Base-by-base conservation (phyloP, 352 stramenopile species). In the Phytophthora lateralis region DNA sequence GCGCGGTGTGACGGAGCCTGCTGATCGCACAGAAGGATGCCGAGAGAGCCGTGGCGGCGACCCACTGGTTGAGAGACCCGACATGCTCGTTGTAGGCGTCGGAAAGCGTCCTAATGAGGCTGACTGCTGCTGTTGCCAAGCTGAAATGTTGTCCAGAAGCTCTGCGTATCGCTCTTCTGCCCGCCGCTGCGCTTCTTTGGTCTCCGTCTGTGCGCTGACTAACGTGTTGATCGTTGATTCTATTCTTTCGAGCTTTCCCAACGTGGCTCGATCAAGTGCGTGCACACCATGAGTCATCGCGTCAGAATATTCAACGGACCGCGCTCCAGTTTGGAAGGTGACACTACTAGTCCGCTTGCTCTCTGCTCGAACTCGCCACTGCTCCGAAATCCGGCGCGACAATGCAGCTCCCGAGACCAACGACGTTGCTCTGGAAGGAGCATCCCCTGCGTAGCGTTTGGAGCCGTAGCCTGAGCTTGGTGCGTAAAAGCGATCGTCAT, bases 201-300 rank as follows among this genome's bases (percentile, higher is more conserved):
- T 80, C 44, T 88, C 76, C 17, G 7, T 45, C 39, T 90, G 78
- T 4, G 55, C 42, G 10, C 44, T 60, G 32, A 75, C 39, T 12
- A 89, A 27, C 11, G 57, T 55, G 37, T 71, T 73, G 26, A 89
- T 71, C 12, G 63, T 76, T 5, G 63, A 56, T 54, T 90, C 76
- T 7, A 88, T 73, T 43, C 69, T 75, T 27, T 90, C 78, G 12
- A 90, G 38, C 49, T 85, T 88, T 8, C 50, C 56, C 3, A 51
- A 10, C 7, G 64, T 63, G 4, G 52, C 39, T 32, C 51, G 60
- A 41, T 76, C 69, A 18, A 67, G 57, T 20, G 49, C 20, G 42
- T 55, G 52, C 17, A 64, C 26, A 15, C 45, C 39, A 63, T 43
- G 34, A 27, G 42, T 18, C 18, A 29, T 30, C 11, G 46, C 4